Percentiles rank a stretch among this genome's conserved stretches.
These are phyloP conservation scores for Yamadazyma olivae DNA, from an alignment of 805 yeast genomes.

Conservation along the genomic window DNA sequence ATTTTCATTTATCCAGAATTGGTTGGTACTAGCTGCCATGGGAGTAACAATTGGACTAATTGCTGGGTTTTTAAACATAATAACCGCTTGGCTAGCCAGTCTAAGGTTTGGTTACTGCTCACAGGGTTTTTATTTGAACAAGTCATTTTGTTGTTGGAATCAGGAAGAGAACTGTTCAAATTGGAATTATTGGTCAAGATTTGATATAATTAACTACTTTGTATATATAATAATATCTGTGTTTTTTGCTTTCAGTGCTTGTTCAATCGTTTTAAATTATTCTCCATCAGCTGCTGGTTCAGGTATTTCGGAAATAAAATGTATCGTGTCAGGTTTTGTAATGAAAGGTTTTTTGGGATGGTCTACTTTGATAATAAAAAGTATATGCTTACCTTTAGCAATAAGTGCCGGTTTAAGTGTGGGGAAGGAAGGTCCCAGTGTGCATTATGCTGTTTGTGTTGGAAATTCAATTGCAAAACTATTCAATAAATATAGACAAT, in stretches of 20 bases:
- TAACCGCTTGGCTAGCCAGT: slow-evolving; percentile 84
- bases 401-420: slow-evolving; percentile 91
- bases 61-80: slow-evolving; percentile 77
- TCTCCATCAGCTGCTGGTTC: slow-evolving; percentile 96
- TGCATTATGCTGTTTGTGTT: slow-evolving; percentile 96
- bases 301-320: slow-evolving; percentile 95
- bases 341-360: slow-evolving; percentile 73
- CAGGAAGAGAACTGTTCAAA: slow-evolving; percentile 49
- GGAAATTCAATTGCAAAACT: slow-evolving; percentile 73
- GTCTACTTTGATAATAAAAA: slow-evolving; percentile 70
- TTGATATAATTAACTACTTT: slow-evolving; percentile 46
- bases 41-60: slow-evolving; percentile 78
- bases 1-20: slow-evolving; percentile 46
- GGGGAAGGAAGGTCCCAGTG: slow-evolving; percentile 98
- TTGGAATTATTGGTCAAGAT: slow-evolving; percentile 69
- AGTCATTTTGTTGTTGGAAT: slow-evolving; percentile 81
- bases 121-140: slow-evolving; percentile 63
- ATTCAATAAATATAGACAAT: slow-evolving; percentile 42
- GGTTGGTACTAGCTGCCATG: slow-evolving; percentile 72
- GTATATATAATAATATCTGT: slow-evolving; percentile 60
- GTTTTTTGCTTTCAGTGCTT: slow-evolving; percentile 61
- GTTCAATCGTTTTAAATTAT: slow-evolving; percentile 60
- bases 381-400: slow-evolving; percentile 80
- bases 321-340: slow-evolving; percentile 87
- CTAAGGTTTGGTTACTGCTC: slow-evolving; percentile 78